Conservation (phyloP, 139 green algal genomes). For the Tetraselmis striata region DNA sequence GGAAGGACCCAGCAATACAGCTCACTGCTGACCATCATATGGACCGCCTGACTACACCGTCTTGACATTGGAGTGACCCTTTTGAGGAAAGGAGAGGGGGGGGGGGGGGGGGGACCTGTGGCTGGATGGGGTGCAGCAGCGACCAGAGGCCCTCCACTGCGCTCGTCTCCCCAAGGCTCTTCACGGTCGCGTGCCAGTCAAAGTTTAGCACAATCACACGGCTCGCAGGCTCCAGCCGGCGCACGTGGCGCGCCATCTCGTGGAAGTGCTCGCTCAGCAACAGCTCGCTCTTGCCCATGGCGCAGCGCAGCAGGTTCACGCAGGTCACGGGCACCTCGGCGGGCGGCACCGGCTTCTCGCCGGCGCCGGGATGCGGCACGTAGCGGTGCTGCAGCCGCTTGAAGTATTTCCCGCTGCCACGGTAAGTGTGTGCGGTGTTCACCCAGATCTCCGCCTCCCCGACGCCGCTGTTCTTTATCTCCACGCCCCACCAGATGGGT, state of each 20-base stretch:
- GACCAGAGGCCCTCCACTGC: conserved; percentile 88
- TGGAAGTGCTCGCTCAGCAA: conserved; percentile 67
- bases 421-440: conserved; percentile 62
- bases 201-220: conserved; percentile 57
- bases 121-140: conserved; percentile 42
- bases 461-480: conserved; percentile 63
- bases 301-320: conserved; percentile 89
- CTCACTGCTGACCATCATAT: too few species aligned
- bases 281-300: conserved; percentile 55
- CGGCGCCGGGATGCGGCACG: conserved; percentile 29
- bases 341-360: not conserved
- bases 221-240: not conserved
- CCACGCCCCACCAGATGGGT: conserved; percentile 60
- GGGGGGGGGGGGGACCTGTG: too few species aligned
- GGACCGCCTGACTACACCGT: conserved; percentile 7
- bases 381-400: conserved; percentile 68
- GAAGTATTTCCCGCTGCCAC: conserved; percentile 72
- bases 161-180: conserved; percentile 70
- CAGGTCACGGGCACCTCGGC: conserved; percentile 68
- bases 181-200: conserved; percentile 95
- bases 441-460: conserved; percentile 88
- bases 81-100: too few species aligned
- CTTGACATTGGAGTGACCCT: not conserved
- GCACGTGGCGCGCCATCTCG: conserved; percentile 18
- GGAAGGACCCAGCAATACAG: too few species aligned